Evolutionary conservation across 345 rosid species (phyloP).

Genomic region (Brassica nigra): DNA sequence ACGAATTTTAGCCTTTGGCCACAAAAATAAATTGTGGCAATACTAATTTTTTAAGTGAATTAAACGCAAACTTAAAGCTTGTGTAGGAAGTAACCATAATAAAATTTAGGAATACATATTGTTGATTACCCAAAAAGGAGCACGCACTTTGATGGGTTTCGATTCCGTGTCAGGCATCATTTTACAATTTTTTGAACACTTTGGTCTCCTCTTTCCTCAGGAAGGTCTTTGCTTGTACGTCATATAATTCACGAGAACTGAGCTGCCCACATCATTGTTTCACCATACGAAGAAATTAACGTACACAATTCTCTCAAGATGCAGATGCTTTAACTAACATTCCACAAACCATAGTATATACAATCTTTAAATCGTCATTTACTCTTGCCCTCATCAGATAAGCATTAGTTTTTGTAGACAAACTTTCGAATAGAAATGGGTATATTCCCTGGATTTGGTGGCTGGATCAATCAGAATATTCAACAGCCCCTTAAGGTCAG

Average conservation of each 20-base stretch:
- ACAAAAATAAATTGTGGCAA: too few relatives aligned
- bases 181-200: not conserved
- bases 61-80: too few relatives aligned
- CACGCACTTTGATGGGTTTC: too few relatives aligned
- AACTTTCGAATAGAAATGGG: not conserved
- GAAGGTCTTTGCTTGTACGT: not conserved
- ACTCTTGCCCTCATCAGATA: not conserved
- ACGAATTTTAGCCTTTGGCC: too few relatives aligned
- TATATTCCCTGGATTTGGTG: not conserved
- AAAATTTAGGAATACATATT: too few relatives aligned
- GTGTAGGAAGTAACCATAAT: too few relatives aligned
- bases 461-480: slow-evolving; percentile 24
- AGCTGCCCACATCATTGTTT: slow-evolving; percentile 16
- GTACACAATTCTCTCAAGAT: slow-evolving; percentile 1
- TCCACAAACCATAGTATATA: not conserved
- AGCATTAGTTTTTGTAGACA: not conserved
- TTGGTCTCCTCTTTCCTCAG: not conserved
- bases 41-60: too few relatives aligned
- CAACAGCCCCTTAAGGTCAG: slow-evolving; percentile 18
- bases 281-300: slow-evolving; percentile 10
- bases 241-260: slow-evolving; percentile 14
- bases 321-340: not conserved
- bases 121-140: too few relatives aligned
- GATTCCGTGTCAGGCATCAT: not conserved
- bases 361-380: not conserved